Percentiles rank a stretch among this genome's conserved stretches.
Evolutionary conservation across 495 filamentous ascomycete species (phyloP).

Genomic region (Aspergillus nanangensis): DNA sequence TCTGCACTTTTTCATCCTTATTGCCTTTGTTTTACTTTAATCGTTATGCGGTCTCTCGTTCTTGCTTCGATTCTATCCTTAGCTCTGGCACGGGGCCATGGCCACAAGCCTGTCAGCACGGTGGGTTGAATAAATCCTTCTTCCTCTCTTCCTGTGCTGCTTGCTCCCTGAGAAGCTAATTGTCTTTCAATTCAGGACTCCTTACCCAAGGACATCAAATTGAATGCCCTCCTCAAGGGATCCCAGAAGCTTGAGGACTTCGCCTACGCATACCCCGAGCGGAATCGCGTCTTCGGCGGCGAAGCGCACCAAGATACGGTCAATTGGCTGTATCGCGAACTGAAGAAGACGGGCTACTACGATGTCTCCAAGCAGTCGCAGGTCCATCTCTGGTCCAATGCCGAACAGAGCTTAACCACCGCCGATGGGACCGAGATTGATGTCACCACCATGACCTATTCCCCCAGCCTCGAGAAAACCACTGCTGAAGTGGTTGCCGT

Average conservation of each 20-base stretch:
- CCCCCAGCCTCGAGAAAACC: conserved; percentile 42
- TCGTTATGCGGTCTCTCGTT: conserved; percentile 2
- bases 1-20: no score
- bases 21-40: no score
- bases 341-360: conserved; percentile 53
- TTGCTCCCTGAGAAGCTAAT: neutral
- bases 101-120: neutral
- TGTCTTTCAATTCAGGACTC: neutral
- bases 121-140: neutral
- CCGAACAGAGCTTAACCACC: conserved; percentile 22
- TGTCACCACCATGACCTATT: conserved; percentile 38
- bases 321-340: conserved; percentile 52
- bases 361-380: conserved; percentile 56
- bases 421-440: conserved; percentile 21
- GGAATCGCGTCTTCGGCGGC: conserved; percentile 57
- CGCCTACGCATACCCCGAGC: conserved; percentile 40
- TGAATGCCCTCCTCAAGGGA: conserved; percentile 30
- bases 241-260: conserved; percentile 38
- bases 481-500: conserved; percentile 42
- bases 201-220: conserved; percentile 9
- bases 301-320: conserved; percentile 60
- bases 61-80: neutral
- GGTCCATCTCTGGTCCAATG: conserved; percentile 30
- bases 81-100: conserved; percentile 1
- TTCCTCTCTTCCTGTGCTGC: neutral